These are phyloP conservation scores for Coemansia sp. DNA, from an alignment of 192 early-diverging fungal genomes.

Conservation along the genomic window DNA sequence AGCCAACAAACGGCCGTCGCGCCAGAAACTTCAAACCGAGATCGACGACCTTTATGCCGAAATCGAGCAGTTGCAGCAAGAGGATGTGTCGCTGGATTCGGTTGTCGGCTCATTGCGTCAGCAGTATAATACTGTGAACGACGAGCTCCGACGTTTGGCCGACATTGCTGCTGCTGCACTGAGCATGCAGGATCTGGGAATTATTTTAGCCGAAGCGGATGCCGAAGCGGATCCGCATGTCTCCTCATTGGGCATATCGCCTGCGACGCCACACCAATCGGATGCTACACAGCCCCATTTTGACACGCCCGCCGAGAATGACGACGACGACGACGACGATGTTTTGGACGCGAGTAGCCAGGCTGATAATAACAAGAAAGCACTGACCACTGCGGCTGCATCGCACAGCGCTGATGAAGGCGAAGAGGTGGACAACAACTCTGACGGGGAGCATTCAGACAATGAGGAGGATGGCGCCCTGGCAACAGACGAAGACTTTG, in stretches of 20 bases:
- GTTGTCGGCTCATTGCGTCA: conserved; percentile 21
- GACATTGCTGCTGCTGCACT: conserved; percentile 38
- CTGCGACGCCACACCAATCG: conserved; percentile 15
- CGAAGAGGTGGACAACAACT: too few relatives aligned
- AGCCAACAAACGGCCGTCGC: conserved; percentile 30
- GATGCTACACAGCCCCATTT: conserved; percentile 18
- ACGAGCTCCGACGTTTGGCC: conserved; percentile 29
- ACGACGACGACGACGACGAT: conserved; percentile 6
- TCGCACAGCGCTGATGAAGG: too few relatives aligned
- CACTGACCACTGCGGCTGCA: too few relatives aligned
- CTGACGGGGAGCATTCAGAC: too few relatives aligned
- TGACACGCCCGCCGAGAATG: conserved; percentile 16
- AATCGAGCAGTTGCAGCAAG: conserved; percentile 33
- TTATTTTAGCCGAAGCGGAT: conserved; percentile 26
- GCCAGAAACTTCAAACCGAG: conserved; percentile 19
- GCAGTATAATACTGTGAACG: conserved; percentile 26
- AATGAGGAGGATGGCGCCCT: background rate
- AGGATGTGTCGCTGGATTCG: conserved; percentile 20
- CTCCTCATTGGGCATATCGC: conserved; percentile 14
- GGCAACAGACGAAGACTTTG: conserved; percentile 1
- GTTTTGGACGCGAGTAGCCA: too few relatives aligned
- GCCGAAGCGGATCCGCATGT: conserved; percentile 9
- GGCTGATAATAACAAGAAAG: too few relatives aligned
- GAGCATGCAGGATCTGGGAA: conserved; percentile 42
- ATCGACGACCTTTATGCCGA: conserved; percentile 25